Evolutionary conservation across 2,329 filamentous ascomycete species (phyloP), one percentile per base, ranked within the genome.

Genomic region (Aspergillus sp.): DNA sequence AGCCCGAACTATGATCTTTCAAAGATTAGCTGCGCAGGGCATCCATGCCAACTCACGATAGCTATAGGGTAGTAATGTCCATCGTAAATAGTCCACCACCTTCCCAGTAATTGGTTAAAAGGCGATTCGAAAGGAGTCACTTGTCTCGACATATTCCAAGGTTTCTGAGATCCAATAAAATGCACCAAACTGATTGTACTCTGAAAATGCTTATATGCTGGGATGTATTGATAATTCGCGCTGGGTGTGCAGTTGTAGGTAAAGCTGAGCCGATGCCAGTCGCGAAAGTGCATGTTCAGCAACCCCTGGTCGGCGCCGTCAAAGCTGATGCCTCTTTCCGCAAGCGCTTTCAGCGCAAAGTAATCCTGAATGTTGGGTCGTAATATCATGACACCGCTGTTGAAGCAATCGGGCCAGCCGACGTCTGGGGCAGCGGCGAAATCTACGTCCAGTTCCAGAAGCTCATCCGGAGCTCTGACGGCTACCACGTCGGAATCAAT

Each of bases 351-450:
- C 70, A 99, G 82, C 42, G 91, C 89, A 76, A 91, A 88, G 76
- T 93, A 98, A 65, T 96, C 93, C 57, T 88, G 89, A 83, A 93
- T 81, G 75, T 93, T 89, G 34, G 95, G 95, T 15, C 83, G 88
- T 59, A 99, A 77, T 37, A 92, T 91, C 91, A 99, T 96, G 66
- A 99, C 86, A 69, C 95, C 95, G n/a, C 90, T 92, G 77, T 99
- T 99, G 86, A 98, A 98, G 60, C 93, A 85, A 77, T 99, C 95
- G 34, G 95, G 95, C 95, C 95, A 99, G 66, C 95, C 95, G 68
- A 98, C 92, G 75, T 99, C 95, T 33, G 95, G 93, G 11, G 90
- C 92, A 2, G 95, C 86, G 24, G 86, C 86, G 65, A 89, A 88
- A 24, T 79, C 67, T 34, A 80, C 80, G 11, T 84, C 77, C 42